These are phyloP conservation scores for Suillus clintonianus DNA, from an alignment of 768 basidiomycete species.

Conservation along the genomic window DNA sequence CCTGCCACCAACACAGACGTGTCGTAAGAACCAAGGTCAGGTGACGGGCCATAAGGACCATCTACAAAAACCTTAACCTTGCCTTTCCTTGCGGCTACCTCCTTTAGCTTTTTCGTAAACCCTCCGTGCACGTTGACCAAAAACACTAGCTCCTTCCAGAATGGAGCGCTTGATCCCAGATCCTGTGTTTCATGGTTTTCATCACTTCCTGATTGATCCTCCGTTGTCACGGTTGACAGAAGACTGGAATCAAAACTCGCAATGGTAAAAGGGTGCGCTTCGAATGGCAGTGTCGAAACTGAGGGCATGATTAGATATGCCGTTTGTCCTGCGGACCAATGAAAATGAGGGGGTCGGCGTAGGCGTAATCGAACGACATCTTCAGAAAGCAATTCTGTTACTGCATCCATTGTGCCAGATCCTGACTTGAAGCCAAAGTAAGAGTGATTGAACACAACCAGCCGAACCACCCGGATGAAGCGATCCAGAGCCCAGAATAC, in stretches of 20 bases:
- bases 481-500: conserved; percentile 58
- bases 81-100: conserved; percentile 24
- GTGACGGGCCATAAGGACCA: conserved; percentile 46
- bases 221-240: background rate
- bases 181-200: background rate
- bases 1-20: conserved; percentile 45
- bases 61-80: conserved; percentile 45
- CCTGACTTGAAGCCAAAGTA: conserved; percentile 30
- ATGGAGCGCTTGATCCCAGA: background rate
- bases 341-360: conserved; percentile 43
- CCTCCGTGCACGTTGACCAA: conserved; percentile 55
- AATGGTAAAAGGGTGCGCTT: conserved; percentile 59
- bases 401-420: conserved; percentile 31
- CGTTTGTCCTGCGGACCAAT: conserved; percentile 50
- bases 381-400: conserved; percentile 41
- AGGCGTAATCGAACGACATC: conserved; percentile 45
- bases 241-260: conserved; percentile 32
- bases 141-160: conserved; percentile 46
- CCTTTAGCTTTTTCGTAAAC: conserved; percentile 48
- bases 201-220: conserved; percentile 9
- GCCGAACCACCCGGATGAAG: conserved; percentile 42
- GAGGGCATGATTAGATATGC: conserved; percentile 47
- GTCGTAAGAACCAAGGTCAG: conserved; percentile 37
- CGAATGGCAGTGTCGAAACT: conserved; percentile 40
- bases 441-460: conserved; percentile 43